phyloP scores from a whole-genome alignment of 2,329 filamentous ascomycete genomes.

The Aspergillus aculeatinus region DNA sequence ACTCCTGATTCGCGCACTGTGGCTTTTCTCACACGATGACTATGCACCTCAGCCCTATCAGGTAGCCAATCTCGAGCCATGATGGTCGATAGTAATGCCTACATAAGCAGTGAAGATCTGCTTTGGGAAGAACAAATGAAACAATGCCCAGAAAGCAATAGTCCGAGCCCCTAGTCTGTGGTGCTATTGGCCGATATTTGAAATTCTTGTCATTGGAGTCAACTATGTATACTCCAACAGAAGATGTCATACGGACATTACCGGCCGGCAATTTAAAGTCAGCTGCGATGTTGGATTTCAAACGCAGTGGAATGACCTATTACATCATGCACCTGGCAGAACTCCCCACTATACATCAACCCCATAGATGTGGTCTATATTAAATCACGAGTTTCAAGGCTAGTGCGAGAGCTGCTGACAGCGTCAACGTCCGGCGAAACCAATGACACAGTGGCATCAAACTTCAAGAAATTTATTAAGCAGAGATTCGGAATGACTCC shows the following conservation, averaged over 20 bases:
- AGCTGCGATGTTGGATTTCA: not conserved
- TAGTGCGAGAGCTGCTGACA: not conserved
- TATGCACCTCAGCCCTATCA: conserved; percentile 11
- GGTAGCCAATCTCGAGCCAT: not conserved
- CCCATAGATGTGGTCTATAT: not conserved
- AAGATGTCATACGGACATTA: not conserved
- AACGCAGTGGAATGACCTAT: not conserved
- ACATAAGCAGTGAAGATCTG: conserved; percentile 1
- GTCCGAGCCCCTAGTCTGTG: not conserved
- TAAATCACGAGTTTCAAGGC: not conserved
- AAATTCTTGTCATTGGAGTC: not conserved
- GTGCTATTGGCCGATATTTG: not conserved
- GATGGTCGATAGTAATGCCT: not conserved
- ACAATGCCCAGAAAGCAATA: conserved; percentile 1
- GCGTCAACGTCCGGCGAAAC: not conserved
- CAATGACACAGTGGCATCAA: conserved; percentile 7
- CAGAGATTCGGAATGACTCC: not conserved
- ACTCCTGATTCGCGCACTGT: not conserved
- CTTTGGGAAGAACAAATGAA: not conserved
- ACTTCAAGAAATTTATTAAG: not conserved
- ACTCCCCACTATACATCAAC: not conserved
- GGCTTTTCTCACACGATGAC: not conserved
- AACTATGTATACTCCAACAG: not conserved
- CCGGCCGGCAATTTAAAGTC: not conserved
- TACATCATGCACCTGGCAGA: not conserved